Percentiles rank a stretch among this genome's conserved stretches.
These are phyloP conservation scores for Thermothielavioides terrestris DNA, from an alignment of 495 filamentous ascomycete genomes.

Conservation along the genomic window DNA sequence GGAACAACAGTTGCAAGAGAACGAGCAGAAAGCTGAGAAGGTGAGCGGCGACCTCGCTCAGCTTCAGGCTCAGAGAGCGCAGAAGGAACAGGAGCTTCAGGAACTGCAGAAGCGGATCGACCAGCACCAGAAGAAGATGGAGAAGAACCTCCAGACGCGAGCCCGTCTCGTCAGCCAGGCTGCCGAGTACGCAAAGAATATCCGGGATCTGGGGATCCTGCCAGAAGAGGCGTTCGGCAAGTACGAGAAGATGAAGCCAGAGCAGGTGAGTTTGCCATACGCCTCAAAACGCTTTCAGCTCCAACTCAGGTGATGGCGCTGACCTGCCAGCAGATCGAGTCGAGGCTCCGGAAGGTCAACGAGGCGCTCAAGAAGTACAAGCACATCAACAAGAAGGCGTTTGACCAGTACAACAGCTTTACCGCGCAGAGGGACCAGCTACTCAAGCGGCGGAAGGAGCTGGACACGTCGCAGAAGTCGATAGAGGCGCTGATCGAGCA, in stretches of 20 bases:
- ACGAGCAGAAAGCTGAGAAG: slow-evolving; percentile 63
- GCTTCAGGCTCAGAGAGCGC: slow-evolving; percentile 53
- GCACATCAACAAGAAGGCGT: slow-evolving; percentile 98
- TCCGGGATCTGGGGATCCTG: slow-evolving; percentile 85
- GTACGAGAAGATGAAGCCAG: slow-evolving; percentile 70
- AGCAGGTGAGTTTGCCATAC: slow-evolving; percentile 53
- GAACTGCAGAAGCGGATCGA: slow-evolving; percentile 75
- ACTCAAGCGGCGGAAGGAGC: slow-evolving; percentile 69
- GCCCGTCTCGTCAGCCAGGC: slow-evolving; percentile 66
- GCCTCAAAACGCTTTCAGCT: too few species aligned
- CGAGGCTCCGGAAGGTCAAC: slow-evolving; percentile 84
- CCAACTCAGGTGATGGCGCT: too few species aligned
- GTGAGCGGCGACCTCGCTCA: slow-evolving; percentile 49
- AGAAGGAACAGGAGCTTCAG: slow-evolving; percentile 60
- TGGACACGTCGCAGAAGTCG: slow-evolving; percentile 70
- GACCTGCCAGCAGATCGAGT: slow-evolving; percentile 62
- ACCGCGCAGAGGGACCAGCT: slow-evolving; percentile 82
- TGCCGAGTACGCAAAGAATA: slow-evolving; percentile 73
- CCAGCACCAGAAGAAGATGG: slow-evolving; percentile 81
- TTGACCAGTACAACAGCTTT: slow-evolving; percentile 97
- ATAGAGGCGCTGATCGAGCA: slow-evolving; percentile 89
- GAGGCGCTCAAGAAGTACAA: slow-evolving; percentile 91
- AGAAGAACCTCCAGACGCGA: slow-evolving; percentile 82
- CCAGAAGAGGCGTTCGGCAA: slow-evolving; percentile 92
- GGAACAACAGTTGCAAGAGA: slow-evolving; percentile 57